Evolutionary conservation across 257 asterid genomes (phyloP), one percentile per base, ranked within the genome.

Genomic region (Gynochthodes officinalis): DNA sequence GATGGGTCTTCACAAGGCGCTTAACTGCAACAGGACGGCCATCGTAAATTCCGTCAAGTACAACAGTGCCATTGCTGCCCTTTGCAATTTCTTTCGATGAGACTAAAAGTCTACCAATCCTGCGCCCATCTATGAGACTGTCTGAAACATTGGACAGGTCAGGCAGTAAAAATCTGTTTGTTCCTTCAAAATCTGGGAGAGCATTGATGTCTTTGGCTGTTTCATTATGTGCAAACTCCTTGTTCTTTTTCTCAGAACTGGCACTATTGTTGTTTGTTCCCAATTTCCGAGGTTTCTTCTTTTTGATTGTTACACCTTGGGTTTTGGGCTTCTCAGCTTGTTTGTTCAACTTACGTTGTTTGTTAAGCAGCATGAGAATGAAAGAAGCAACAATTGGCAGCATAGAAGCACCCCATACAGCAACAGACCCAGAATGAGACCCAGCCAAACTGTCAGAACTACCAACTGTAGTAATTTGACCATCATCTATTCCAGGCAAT

Each of bases 61-160:
- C 90, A 75, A 92, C 77, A 2, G 98, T 92, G 32, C 98, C 98
- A 64, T 92, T 92, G 84, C 98, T 90, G 61, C 98, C 98, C 77
- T 85, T 92, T 0, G 97, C 98, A 4, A 90, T 90, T 84, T 87
- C 96, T 75, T 78, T 87, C 60, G 79, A 77, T 27, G 87, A 82
- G 35, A 87, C 85, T 48, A 84, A 76, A 78, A 92, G 46, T 78
- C 85, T 87, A 73, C 98, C 97, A 77, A 92, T 89, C 81, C 70
- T 86, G 55, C 98, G 95, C 35, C 83, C 89, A 72, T 77, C 78
- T 2, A 55, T 64, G 43, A 35, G 72, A 78, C 71, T 55, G 27
- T 53, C 78, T 55, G 69, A 57, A 50, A 58, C 75, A 50, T 73
- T 62, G 63, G 75, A 71, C 33, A 78, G 69, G 60, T 74, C 75